Evolutionary conservation across 257 asterid genomes (phyloP).

Genomic region (Petunia secreta): DNA sequence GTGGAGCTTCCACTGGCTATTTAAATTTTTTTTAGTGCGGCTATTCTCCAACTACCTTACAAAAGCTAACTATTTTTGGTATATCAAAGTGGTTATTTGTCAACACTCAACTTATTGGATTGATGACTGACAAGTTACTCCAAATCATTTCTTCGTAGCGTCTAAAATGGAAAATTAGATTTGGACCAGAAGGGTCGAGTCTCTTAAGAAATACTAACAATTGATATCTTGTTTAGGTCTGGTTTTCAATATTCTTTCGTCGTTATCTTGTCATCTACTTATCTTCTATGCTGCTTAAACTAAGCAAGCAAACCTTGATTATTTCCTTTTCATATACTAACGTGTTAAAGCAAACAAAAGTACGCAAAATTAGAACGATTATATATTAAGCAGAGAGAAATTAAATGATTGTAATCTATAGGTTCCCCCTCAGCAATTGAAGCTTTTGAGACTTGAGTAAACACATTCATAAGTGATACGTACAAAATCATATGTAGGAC

Average conservation of each 20-base stretch:
- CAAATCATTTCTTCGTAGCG: not conserved
- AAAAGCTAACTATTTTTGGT: too few relatives aligned
- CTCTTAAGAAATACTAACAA: not conserved
- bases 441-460: conserved; percentile 10
- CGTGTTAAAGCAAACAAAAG: not conserved
- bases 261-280: not conserved
- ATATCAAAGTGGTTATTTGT: too few relatives aligned
- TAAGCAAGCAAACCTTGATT: not conserved
- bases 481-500: conserved; percentile 23
- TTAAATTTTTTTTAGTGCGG: too few relatives aligned
- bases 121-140: not conserved
- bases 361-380: not conserved
- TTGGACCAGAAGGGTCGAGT: not conserved
- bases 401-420: not conserved
- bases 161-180: not conserved
- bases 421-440: not conserved
- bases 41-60: too few relatives aligned
- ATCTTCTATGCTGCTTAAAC: not conserved
- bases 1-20: too few relatives aligned
- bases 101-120: not conserved
- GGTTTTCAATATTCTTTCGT: too few relatives aligned
- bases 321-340: not conserved
- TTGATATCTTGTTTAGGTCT: not conserved
- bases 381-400: not conserved
- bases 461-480: not conserved